A percentile compares a stretch with the other conserved stretches of the same genome.
phyloP scores from a whole-genome alignment of 768 basidiomycete genomes.

The Phlegmacium glaucopus region DNA sequence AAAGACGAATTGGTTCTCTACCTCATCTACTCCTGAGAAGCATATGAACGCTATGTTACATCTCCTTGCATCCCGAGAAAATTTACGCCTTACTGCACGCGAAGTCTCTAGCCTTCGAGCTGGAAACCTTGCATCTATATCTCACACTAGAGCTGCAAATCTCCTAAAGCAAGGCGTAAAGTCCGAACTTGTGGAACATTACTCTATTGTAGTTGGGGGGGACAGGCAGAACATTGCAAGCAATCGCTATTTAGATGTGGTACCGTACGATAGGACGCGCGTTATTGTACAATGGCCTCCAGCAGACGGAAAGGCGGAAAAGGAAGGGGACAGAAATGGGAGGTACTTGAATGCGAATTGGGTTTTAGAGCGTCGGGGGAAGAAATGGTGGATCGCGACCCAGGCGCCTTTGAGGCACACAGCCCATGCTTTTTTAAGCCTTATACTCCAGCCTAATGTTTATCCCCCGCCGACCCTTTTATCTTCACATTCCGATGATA shows the following conservation, averaged over 20 bases:
- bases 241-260: conserved; percentile 74
- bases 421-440: conserved; percentile 71
- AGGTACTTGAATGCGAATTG: conserved; percentile 84
- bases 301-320: conserved; percentile 6
- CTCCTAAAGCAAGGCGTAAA: conserved; percentile 10
- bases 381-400: conserved; percentile 81
- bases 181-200: conserved; percentile 37
- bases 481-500: too few relatives aligned
- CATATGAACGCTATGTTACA: conserved; percentile 29
- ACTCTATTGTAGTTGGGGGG: conserved; percentile 52
- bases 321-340: conserved; percentile 20
- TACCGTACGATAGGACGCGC: conserved; percentile 81
- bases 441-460: conserved; percentile 50
- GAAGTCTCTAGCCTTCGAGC: conserved; percentile 16
- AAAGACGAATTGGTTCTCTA: neutral
- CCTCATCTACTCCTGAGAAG: conserved; percentile 16
- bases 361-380: conserved; percentile 72
- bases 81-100: conserved; percentile 28
- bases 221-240: conserved; percentile 37
- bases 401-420: conserved; percentile 77
- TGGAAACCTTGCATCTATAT: conserved; percentile 6
- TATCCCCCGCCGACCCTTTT: conserved; percentile 24
- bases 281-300: conserved; percentile 44
- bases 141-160: neutral
- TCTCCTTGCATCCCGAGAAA: conserved; percentile 33